Base-by-base conservation (phyloP, 2,329 filamentous ascomycete genomes). In the Xylaria arbuscula region DNA sequence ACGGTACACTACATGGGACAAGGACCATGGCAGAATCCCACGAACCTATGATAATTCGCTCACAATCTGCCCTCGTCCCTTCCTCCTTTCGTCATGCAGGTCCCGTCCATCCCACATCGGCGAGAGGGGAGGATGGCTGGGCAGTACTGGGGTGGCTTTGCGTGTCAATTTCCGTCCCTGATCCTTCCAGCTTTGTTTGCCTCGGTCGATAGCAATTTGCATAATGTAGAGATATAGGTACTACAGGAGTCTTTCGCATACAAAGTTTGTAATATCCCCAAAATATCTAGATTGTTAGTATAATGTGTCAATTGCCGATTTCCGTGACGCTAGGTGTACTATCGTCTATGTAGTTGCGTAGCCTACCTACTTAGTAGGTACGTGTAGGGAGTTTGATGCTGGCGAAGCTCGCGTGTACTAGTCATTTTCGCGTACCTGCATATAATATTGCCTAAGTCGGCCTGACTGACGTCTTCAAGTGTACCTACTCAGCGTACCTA, bases 401-500 rank as follows among this genome's bases (percentile, higher is more conserved):
- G 36, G 47, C 53, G 55, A 60, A 55, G 24, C 66, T 65, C 40
- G 34, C 24, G 34, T 55, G 48, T 19, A 32, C 53, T 28, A 40
- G 47, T 36, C 40, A n/a, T 64, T 51, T 45, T 51, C 61, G 67
- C 55, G 63, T 69, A 69, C 69, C 64, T 69, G 67, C 69, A 71
- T 71, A 67, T 36, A 42, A 60, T 57, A 64, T 28, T 28, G 28
- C 28, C 28, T 28, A 28, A 28, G 28, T 5, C 28, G 64, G 61
- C 36, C 51, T 53, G 58, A 45, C 54, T 67, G 58, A 59, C 50
- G 32, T 62, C 48, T 47, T 63, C 13, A 28, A 9, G 19, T 17
- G n/a, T n/a, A n/a, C n/a, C n/a, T n/a, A n/a, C n/a, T n/a, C n/a
- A n/a, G n/a, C n/a, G n/a, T n/a, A n/a, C n/a, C n/a, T n/a, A n/a